Percentiles rank a stretch among this genome's conserved stretches.
phyloP scores from a whole-genome alignment of 2,329 filamentous ascomycete genomes.

The Podosphaera xanthii region DNA sequence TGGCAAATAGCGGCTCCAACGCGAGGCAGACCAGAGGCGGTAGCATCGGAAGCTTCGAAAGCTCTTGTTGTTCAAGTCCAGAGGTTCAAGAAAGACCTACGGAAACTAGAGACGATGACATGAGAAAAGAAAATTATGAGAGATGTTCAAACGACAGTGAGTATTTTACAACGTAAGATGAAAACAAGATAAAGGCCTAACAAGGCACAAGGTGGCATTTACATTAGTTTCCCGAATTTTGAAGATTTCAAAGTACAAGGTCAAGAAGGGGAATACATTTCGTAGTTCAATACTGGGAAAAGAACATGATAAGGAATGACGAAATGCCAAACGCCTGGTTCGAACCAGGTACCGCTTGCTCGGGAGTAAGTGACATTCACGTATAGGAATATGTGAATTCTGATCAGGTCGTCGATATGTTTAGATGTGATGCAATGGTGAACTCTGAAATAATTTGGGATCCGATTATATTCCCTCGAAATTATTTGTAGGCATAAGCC shows the following conservation, averaged over 20 bases:
- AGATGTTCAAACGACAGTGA: background rate
- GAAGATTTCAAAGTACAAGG: conserved; percentile 37
- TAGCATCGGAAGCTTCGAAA: conserved; percentile 8
- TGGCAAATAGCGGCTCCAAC: conserved; percentile 26
- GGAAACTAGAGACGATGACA: background rate
- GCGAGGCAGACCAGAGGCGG: conserved; percentile 11
- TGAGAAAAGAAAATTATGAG: background rate
- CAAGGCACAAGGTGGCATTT: conserved; percentile 23
- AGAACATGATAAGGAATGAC: background rate
- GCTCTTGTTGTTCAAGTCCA: conserved; percentile 8
- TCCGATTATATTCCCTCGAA: too few relatives aligned
- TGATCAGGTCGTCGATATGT: background rate
- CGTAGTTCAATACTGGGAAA: background rate
- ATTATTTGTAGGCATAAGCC: too few relatives aligned
- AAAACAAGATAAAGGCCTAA: background rate
- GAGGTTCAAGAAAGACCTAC: conserved; percentile 5
- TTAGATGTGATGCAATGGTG: background rate
- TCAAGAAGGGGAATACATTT: conserved; percentile 16
- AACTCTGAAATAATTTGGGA: background rate
- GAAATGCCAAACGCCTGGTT: background rate
- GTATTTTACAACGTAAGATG: background rate
- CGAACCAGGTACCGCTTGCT: background rate
- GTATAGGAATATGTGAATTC: background rate
- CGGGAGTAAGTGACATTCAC: too few relatives aligned
- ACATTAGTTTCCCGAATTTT: conserved; percentile 54